Conservation (phyloP, 169 alveolate species). For the Miamiensis avidus region DNA sequence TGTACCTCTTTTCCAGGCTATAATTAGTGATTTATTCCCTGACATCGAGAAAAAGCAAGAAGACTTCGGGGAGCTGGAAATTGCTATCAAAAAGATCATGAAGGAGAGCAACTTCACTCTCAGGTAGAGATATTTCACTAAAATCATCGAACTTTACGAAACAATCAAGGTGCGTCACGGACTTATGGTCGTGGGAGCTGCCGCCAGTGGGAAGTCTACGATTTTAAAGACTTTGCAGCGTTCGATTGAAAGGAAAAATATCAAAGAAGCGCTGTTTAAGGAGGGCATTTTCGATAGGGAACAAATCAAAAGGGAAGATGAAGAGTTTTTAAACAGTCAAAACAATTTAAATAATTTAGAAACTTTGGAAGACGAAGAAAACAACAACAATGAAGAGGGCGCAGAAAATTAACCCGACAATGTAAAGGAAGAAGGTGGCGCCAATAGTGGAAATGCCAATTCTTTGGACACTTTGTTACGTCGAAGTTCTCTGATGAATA, state of each 20-base stretch:
- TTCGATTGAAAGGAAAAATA: constrained; percentile 6
- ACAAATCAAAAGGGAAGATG: too few relatives aligned
- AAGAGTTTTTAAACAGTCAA: too few relatives aligned
- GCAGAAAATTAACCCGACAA: neutral
- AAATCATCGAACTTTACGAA: constrained; percentile 87
- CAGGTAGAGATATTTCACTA: constrained; percentile 50
- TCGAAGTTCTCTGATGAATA: neutral
- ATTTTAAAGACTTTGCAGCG: constrained; percentile 16
- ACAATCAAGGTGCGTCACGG: constrained; percentile 93
- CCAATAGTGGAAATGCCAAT: neutral
- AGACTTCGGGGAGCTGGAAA: constrained; percentile 53
- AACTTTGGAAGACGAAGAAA: neutral
- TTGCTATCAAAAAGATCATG: constrained; percentile 32
- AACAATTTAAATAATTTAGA: too few relatives aligned
- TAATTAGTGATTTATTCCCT: constrained; percentile 73
- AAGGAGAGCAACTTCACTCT: constrained; percentile 34
- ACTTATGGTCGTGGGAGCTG: constrained; percentile 91
- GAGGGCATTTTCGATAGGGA: constrained; percentile 11
- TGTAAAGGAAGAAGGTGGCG: neutral
- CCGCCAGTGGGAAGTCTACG: constrained; percentile 88
- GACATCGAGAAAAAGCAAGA: constrained; percentile 42
- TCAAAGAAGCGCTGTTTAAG: neutral
- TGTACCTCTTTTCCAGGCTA: constrained; percentile 68
- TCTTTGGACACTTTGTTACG: neutral
- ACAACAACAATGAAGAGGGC: neutral